phyloP scores from a whole-genome alignment of 805 yeast species.

The Yamadazyma laniorum region DNA sequence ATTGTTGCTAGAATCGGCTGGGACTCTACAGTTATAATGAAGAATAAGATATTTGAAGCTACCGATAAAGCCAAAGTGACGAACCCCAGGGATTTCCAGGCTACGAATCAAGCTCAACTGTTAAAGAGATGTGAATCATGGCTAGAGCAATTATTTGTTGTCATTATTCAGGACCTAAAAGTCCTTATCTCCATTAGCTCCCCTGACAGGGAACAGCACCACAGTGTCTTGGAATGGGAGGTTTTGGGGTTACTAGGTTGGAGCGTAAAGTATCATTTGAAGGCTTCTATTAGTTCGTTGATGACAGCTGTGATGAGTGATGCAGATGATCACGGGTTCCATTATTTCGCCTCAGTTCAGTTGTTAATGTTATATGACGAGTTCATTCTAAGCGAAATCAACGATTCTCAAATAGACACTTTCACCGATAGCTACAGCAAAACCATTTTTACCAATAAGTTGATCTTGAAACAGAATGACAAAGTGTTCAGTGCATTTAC shows the following conservation, averaged over 20 bases:
- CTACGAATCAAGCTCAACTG: conserved; percentile 15
- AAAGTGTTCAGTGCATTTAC: conserved; percentile 19
- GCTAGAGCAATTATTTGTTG: conserved; percentile 72
- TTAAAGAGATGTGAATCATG: conserved; percentile 60
- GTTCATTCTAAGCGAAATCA: conserved; percentile 35
- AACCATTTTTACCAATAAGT: conserved; percentile 29
- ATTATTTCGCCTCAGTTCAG: conserved; percentile 53
- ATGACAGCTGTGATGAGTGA: conserved; percentile 48
- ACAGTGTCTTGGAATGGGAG: conserved; percentile 74
- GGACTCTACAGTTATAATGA: conserved; percentile 66
- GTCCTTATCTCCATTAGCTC: conserved; percentile 24
- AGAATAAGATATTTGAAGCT: conserved; percentile 59
- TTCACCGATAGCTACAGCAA: conserved; percentile 28
- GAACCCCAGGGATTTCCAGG: conserved; percentile 1
- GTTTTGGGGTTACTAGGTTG: conserved; percentile 58
- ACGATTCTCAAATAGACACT: conserved; percentile 30
- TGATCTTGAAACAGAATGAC: conserved; percentile 28
- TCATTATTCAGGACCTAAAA: conserved; percentile 60
- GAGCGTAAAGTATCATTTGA: conserved; percentile 38
- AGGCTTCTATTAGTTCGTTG: conserved; percentile 35
- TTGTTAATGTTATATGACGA: conserved; percentile 49
- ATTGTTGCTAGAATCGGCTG: conserved; percentile 75
- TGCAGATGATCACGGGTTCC: conserved; percentile 57
- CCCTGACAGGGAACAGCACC: conserved; percentile 30
- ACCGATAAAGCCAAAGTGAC: neutral